Evolutionary conservation across 2,329 filamentous ascomycete species (phyloP).

Genomic region (Ceratocystis cubensis): DNA sequence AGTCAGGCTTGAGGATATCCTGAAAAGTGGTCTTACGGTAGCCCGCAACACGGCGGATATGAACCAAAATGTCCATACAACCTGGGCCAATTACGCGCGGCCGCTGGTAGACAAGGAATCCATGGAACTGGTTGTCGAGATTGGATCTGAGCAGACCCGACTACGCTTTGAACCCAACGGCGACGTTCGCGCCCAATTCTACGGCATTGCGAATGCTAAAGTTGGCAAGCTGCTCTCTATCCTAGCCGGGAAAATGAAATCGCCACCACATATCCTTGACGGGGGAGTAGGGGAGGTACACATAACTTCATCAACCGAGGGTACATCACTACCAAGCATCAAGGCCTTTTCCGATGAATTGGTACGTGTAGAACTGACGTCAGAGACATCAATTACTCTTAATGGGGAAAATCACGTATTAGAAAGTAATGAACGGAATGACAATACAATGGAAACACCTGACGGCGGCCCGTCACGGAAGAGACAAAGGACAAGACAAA

Average conservation of each 20-base stretch:
- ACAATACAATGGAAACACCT: slow-evolving; percentile 25
- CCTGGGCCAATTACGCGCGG: slow-evolving; percentile 65
- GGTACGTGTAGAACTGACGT: slow-evolving; percentile 49
- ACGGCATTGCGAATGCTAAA: slow-evolving; percentile 55
- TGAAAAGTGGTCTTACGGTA: slow-evolving; percentile 70
- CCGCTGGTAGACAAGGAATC: slow-evolving; percentile 63
- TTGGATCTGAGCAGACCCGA: slow-evolving; percentile 52
- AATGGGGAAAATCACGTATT: slow-evolving; percentile 41
- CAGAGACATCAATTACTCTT: slow-evolving; percentile 45
- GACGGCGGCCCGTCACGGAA: slow-evolving; percentile 22
- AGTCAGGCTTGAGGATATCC: slow-evolving; percentile 72
- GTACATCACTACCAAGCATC: slow-evolving; percentile 31
- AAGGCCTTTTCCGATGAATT: slow-evolving; percentile 53
- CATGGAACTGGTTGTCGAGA: slow-evolving; percentile 67
- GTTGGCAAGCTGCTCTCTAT: slow-evolving; percentile 66
- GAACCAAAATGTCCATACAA: slow-evolving; percentile 26
- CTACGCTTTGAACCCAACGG: slow-evolving; percentile 36
- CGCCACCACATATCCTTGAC: slow-evolving; percentile 34
- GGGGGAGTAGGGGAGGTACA: background rate
- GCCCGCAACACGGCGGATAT: slow-evolving; percentile 44
- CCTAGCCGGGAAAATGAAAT: slow-evolving; percentile 65
- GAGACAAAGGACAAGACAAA: slow-evolving; percentile 18
- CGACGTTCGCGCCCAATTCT: slow-evolving; percentile 54
- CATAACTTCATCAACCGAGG: too few relatives aligned
- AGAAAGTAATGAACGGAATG: slow-evolving; percentile 24